Conservation (phyloP, 176 grass and related monocot genomes). For the Avena atlantica region DNA sequence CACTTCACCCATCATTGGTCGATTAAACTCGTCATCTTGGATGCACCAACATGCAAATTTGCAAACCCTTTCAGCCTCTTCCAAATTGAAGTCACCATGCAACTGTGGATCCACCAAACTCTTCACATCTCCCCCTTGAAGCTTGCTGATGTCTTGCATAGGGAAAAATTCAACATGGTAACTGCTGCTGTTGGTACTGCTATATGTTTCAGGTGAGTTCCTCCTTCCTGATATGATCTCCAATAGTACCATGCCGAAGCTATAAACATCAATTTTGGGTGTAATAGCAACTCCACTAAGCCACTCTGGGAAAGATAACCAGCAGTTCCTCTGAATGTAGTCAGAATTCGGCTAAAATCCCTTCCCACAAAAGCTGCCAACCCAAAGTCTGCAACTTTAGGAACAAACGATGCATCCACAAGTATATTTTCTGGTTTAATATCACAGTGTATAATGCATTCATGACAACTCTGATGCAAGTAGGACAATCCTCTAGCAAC, state of each 20-base stretch:
- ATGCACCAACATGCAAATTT: conserved; percentile 86
- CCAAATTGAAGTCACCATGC: background rate
- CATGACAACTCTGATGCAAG: background rate
- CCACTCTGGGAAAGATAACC: conserved; percentile 4
- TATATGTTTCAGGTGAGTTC: background rate
- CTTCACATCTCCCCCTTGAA: background rate
- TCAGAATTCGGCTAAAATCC: background rate
- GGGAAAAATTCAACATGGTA: background rate
- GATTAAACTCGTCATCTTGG: conserved; percentile 71
- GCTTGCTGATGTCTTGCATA: background rate
- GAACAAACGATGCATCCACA: conserved; percentile 43
- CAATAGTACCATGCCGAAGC: background rate
- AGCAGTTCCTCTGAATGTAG: conserved; percentile 1
- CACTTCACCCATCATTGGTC: background rate
- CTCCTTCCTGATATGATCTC: conserved; percentile 3
- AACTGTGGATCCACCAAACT: background rate
- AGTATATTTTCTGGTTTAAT: conserved; percentile 59
- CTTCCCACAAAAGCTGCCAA: conserved; percentile 37
- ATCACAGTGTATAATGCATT: conserved; percentile 57
- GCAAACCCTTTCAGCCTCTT: conserved; percentile 10
- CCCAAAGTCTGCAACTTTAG: conserved; percentile 70
- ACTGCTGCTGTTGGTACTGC: background rate
- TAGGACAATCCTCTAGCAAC: conserved; percentile 15
- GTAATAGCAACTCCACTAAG: conserved; percentile 10
- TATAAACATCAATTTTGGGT: background rate